Conservation (phyloP, 768 basidiomycete genomes). For the Suillus ampliporus region DNA sequence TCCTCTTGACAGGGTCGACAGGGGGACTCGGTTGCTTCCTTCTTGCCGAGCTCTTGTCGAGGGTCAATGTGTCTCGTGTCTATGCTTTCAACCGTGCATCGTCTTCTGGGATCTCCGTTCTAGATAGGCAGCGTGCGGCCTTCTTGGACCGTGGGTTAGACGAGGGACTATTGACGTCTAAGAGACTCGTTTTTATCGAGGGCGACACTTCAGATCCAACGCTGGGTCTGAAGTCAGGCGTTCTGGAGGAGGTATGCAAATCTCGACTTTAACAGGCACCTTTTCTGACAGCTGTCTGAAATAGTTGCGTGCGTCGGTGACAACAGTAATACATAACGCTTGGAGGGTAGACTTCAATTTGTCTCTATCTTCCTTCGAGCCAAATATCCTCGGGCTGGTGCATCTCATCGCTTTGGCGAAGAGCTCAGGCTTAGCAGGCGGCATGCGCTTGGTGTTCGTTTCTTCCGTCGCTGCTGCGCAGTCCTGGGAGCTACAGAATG, state of each 20-base stretch:
- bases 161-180: slow-evolving; percentile 29
- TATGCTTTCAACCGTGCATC: slow-evolving; percentile 40
- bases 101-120: slow-evolving; percentile 11
- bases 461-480: slow-evolving; percentile 28
- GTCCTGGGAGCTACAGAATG: slow-evolving; percentile 30
- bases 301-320: slow-evolving; percentile 29
- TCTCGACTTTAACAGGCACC: background rate
- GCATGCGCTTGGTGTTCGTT: slow-evolving; percentile 30
- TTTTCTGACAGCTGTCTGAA: background rate
- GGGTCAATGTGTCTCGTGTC: slow-evolving; percentile 28
- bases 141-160: slow-evolving; percentile 44
- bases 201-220: slow-evolving; percentile 37
- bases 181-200: slow-evolving; percentile 43
- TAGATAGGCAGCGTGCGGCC: slow-evolving; percentile 35
- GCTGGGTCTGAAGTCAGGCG: slow-evolving; percentile 34
- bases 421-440: slow-evolving; percentile 25
- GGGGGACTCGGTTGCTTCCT: slow-evolving; percentile 47
- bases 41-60: slow-evolving; percentile 34
- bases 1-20: slow-evolving; percentile 50
- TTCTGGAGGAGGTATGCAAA: slow-evolving; percentile 39
- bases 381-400: slow-evolving; percentile 39
- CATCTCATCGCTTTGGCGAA: slow-evolving; percentile 42
- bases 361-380: slow-evolving; percentile 43
- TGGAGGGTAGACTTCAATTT: slow-evolving; percentile 51
- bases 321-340: slow-evolving; percentile 42